Evolutionary conservation across 2,329 filamentous ascomycete genomes (phyloP).

Genomic region (Phoma sp.): DNA sequence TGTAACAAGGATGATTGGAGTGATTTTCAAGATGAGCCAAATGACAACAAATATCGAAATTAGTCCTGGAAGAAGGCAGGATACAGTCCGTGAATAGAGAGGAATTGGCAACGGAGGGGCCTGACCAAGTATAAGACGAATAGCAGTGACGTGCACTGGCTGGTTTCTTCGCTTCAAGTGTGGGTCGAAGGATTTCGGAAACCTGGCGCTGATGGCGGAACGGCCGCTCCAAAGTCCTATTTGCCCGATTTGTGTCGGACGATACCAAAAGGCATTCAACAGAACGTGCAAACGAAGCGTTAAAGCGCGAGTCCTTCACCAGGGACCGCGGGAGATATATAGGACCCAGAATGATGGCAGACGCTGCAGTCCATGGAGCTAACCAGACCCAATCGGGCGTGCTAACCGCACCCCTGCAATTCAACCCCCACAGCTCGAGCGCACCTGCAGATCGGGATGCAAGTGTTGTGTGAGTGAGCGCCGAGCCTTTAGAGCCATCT

Average conservation of each 20-base stretch:
- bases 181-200: slow-evolving; percentile 18
- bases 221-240: slow-evolving; percentile 2
- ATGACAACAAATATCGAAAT: background rate
- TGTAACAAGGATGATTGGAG: background rate
- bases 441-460: slow-evolving; percentile 33
- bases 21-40: background rate
- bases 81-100: background rate
- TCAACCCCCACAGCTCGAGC: slow-evolving; percentile 29
- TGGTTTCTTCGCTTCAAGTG: slow-evolving; percentile 15
- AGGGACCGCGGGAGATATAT: slow-evolving; percentile 21
- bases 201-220: slow-evolving; percentile 15
- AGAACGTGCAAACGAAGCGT: slow-evolving; percentile 16
- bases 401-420: slow-evolving; percentile 20
- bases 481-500: slow-evolving; percentile 4
- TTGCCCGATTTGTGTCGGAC: slow-evolving; percentile 1
- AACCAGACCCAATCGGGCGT: slow-evolving; percentile 1
- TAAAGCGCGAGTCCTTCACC: slow-evolving; percentile 21
- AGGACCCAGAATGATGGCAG: slow-evolving; percentile 19
- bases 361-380: slow-evolving; percentile 7
- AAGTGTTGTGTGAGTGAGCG: slow-evolving; percentile 19
- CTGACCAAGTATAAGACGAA: slow-evolving; percentile 10
- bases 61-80: background rate
- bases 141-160: slow-evolving; percentile 15
- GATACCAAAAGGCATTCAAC: slow-evolving; percentile 10
- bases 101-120: slow-evolving; percentile 6